Conservation (phyloP, 208 protist genomes). For the Histomonas meleagridis region DNA sequence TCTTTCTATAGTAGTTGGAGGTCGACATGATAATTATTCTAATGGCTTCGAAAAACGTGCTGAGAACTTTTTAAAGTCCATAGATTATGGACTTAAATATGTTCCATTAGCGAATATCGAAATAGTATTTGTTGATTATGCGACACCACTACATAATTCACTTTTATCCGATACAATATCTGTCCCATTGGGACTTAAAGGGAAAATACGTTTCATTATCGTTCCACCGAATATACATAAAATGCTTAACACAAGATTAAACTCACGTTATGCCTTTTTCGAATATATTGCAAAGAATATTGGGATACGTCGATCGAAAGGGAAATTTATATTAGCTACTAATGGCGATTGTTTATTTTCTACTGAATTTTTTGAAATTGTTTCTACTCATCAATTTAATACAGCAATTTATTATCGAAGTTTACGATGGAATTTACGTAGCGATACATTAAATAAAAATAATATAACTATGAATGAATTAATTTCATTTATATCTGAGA, state of each 20-base stretch:
- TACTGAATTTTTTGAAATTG: not conserved
- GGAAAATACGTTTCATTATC: not conserved
- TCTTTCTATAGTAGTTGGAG: slow-evolving; percentile 6
- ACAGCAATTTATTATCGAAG: not conserved
- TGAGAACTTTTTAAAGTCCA: not conserved
- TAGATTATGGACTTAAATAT: not conserved
- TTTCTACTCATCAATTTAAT: not conserved
- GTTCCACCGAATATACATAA: not conserved
- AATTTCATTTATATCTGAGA: not conserved
- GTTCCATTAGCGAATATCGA: not conserved
- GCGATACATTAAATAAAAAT: not conserved
- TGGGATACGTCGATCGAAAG: not conserved
- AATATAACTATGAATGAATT: not conserved
- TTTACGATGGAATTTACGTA: not conserved
- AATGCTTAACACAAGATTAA: not conserved
- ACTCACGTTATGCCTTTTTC: not conserved
- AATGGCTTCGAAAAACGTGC: not conserved
- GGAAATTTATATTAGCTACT: not conserved
- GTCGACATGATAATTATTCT: not conserved
- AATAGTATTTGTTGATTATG: slow-evolving; percentile 25
- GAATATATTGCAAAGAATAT: slow-evolving; percentile 18
- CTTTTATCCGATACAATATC: not conserved
- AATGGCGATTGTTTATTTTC: not conserved
- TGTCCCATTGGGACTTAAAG: not conserved
- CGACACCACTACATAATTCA: not conserved